phyloP scores from a whole-genome alignment of 495 filamentous ascomycete species.

The Sabuloglossum arenarium region DNA sequence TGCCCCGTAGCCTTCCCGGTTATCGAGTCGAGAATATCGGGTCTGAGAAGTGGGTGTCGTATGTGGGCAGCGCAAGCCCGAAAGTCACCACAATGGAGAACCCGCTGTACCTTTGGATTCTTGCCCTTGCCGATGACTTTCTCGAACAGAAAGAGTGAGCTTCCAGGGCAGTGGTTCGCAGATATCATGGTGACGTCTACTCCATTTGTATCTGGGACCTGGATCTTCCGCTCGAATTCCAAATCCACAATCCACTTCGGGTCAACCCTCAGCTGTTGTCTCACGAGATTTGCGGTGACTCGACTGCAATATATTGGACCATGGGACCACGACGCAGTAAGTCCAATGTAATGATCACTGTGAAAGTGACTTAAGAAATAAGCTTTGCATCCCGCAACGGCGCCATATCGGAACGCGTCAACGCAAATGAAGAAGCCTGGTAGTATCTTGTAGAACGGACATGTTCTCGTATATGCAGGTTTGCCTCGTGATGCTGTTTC shows the following conservation, averaged over 20 bases:
- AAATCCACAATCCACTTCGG: conserved; percentile 69
- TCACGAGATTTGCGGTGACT: conserved; percentile 76
- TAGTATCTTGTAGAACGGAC: conserved; percentile 97
- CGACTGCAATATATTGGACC: conserved; percentile 93
- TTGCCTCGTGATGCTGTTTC: conserved; percentile 68
- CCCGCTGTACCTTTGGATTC: conserved; percentile 40
- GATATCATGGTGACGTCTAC: conserved; percentile 84
- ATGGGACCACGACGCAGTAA: conserved; percentile 74
- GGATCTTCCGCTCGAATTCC: conserved; percentile 63
- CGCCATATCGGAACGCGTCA: conserved; percentile 90
- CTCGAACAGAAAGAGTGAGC: conserved; percentile 83
- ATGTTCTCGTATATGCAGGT: conserved; percentile 70
- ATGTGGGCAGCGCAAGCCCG: conserved; percentile 76
- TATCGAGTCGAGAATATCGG: conserved; percentile 46
- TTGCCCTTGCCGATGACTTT: conserved; percentile 41
- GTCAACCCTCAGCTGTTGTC: conserved; percentile 66
- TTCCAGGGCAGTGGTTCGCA: conserved; percentile 93
- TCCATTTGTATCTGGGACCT: conserved; percentile 60
- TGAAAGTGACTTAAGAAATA: conserved; percentile 98
- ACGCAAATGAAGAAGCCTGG: conserved; percentile 82
- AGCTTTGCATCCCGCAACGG: conserved; percentile 74
- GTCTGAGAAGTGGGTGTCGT: conserved; percentile 56
- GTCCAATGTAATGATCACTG: conserved; percentile 87
- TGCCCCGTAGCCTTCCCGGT: conserved; percentile 43
- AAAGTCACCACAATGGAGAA: conserved; percentile 94